These are phyloP conservation scores for Cladophialophora exuberans DNA, from an alignment of 2,329 filamentous ascomycete genomes.

Conservation along the genomic window DNA sequence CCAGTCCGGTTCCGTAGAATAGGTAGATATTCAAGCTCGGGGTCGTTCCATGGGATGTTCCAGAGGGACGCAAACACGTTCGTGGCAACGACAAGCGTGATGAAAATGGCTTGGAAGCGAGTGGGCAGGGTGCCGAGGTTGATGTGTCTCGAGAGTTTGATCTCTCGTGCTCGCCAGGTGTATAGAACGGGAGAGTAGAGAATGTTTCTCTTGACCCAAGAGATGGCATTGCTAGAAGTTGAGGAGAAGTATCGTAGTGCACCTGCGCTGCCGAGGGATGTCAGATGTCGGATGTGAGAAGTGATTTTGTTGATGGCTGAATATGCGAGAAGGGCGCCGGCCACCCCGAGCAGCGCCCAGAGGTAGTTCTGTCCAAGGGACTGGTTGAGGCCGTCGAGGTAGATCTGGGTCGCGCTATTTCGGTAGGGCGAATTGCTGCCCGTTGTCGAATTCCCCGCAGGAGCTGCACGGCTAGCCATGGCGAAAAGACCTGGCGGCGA, in stretches of 20 bases:
- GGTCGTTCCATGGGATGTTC: slow-evolving; percentile 45
- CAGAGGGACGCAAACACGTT: slow-evolving; percentile 56
- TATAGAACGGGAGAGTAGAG: slow-evolving; percentile 51
- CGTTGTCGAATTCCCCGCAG: slow-evolving; percentile 12
- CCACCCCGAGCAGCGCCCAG: slow-evolving; percentile 66
- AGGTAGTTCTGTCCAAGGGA: slow-evolving; percentile 64
- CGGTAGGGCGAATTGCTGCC: slow-evolving; percentile 20
- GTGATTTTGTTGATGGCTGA: slow-evolving; percentile 63
- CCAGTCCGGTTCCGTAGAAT: slow-evolving; percentile 48
- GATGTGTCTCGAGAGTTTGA: slow-evolving; percentile 47
- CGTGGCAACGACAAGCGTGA: slow-evolving; percentile 46
- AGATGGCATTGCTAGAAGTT: slow-evolving; percentile 59
- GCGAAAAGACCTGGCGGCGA: slow-evolving; percentile 4
- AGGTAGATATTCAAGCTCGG: slow-evolving; percentile 40
- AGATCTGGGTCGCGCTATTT: slow-evolving; percentile 29
- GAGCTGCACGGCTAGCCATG: slow-evolving; percentile 4
- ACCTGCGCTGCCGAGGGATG: slow-evolving; percentile 70
- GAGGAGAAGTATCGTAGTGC: slow-evolving; percentile 74
- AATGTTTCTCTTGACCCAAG: slow-evolving; percentile 70
- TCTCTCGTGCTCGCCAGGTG: slow-evolving; percentile 49
- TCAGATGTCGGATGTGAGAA: slow-evolving; percentile 72
- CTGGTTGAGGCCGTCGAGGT: slow-evolving; percentile 49
- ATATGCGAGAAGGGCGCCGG: slow-evolving; percentile 68
- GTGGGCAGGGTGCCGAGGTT: slow-evolving; percentile 52
- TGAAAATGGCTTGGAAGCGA: slow-evolving; percentile 49